A percentile compares a stretch with the other conserved stretches of the same genome.
These are phyloP conservation scores for Ogataea nakhonphanomensis DNA, from an alignment of 805 yeast species.

Conservation along the genomic window DNA sequence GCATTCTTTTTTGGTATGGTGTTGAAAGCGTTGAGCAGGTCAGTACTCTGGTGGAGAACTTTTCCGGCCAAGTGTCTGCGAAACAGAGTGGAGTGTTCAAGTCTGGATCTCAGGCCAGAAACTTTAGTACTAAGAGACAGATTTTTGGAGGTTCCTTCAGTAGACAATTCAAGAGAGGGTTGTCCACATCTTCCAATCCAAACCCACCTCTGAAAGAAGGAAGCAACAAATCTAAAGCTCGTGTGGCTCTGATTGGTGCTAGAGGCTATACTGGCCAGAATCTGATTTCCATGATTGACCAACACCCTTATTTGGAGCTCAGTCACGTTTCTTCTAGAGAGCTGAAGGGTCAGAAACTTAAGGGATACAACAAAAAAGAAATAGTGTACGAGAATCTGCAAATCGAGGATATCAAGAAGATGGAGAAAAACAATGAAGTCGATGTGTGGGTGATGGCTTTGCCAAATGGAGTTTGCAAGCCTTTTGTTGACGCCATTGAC, in stretches of 20 bases:
- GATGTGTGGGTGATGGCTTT: constrained; percentile 99
- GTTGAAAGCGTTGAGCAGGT: constrained; percentile 59
- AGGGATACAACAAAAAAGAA: constrained; percentile 81
- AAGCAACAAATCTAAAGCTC: constrained; percentile 55
- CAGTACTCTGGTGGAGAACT: constrained; percentile 58
- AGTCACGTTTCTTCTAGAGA: constrained; percentile 96
- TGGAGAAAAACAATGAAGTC: constrained; percentile 74
- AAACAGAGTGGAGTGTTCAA: constrained; percentile 47
- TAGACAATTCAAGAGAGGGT: constrained; percentile 25
- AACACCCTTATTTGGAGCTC: constrained; percentile 83
- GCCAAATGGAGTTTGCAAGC: constrained; percentile 95
- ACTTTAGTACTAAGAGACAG: constrained; percentile 22
- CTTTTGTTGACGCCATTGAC: constrained; percentile 78
- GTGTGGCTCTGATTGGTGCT: constrained; percentile 95
- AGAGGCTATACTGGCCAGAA: constrained; percentile 98
- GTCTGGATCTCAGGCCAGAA: constrained; percentile 39
- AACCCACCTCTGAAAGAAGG: constrained; percentile 72
- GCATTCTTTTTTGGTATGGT: constrained; percentile 94
- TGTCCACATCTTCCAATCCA: constrained; percentile 48
- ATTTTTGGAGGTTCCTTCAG: constrained; percentile 12
- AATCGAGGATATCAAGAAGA: constrained; percentile 74
- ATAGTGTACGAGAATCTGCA: constrained; percentile 82
- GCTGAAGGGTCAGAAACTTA: constrained; percentile 77
- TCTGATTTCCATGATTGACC: constrained; percentile 78
- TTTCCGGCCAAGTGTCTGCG: constrained; percentile 40